Base-by-base conservation (phyloP, 176 grass and related monocot species). In the Tillandsia fasciculata region DNA sequence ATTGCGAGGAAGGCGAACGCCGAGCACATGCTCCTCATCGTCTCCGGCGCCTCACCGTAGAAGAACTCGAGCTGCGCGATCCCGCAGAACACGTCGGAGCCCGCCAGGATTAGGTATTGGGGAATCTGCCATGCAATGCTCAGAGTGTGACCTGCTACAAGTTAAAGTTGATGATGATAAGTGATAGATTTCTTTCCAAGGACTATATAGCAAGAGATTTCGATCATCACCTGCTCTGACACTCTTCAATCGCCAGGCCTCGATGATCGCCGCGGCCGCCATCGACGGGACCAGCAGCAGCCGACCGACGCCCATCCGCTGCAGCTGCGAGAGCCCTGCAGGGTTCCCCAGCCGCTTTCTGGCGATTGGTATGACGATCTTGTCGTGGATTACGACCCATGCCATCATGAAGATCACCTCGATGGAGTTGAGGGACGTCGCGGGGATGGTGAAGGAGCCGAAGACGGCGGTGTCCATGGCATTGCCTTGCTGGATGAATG, bases 51-150 rank as follows among this genome's bases (percentile, higher is more conserved):
- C 86, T 94, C 80, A 12, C 78, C 80, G 72, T 94, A 94, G 83
- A 94, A 94, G 81, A 94, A 94, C 71, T 94, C 90, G 5, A 94
- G 85, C 74, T 89, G 85, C 26, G 90, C 87, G 66, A 90, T 89
- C 33, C 76, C 84, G 71, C 78, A 68, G 80, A 90, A 90, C 64
- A 95, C 90, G 58, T 86, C 86, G 6, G 90, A 90, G 3, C 84
- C 81, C 0, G 87, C 83, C 13, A 83, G 74, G 3, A 95, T 79
- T 54, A 90, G 53, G 70, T 87, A 95, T 78, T 87, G 91, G 0
- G 92, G 92, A 2, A 96, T 58, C 10, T 89, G 88, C 88, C 88
- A 96, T 11, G 69, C 73, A 15, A 96, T 96, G 83, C 86, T 96
- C 7, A 87, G 8, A 33, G 67, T 82, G 51, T 73, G 58, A 8